These are phyloP conservation scores for Davidsoniella australis DNA, from an alignment of 2,329 filamentous ascomycete genomes.

Conservation along the genomic window DNA sequence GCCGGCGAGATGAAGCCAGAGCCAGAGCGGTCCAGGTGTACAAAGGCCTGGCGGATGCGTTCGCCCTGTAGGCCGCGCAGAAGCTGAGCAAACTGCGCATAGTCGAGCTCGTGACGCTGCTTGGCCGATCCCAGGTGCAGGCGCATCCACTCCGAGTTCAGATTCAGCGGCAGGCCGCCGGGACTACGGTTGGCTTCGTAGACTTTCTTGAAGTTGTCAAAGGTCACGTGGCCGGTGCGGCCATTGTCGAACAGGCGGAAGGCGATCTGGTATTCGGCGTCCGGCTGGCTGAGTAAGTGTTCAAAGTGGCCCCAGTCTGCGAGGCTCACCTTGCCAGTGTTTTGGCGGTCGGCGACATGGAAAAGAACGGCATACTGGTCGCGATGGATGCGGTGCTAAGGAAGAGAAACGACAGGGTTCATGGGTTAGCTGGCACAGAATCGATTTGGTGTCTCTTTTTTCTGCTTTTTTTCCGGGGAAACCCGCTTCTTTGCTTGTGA, in stretches of 20 bases:
- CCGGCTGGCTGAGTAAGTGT: constrained; percentile 81
- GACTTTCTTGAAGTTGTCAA: constrained; percentile 67
- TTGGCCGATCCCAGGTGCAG: constrained; percentile 83
- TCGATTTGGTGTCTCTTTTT: no score
- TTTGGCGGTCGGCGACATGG: constrained; percentile 67
- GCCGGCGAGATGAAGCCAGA: constrained; percentile 93
- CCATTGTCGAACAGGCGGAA: constrained; percentile 91
- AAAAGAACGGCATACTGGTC: constrained; percentile 94
- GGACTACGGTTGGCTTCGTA: constrained; percentile 82
- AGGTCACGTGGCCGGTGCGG: constrained; percentile 70
- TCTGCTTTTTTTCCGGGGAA: neutral
- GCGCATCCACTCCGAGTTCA: constrained; percentile 91
- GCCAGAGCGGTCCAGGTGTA: constrained; percentile 73
- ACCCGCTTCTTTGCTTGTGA: neutral
- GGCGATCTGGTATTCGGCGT: constrained; percentile 96
- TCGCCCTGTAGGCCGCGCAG: constrained; percentile 89
- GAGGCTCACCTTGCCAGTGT: constrained; percentile 55
- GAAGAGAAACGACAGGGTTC: constrained; percentile 8
- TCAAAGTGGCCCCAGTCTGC: constrained; percentile 87
- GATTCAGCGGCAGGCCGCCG: constrained; percentile 80
- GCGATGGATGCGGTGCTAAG: constrained; percentile 89
- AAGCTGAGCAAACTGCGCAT: constrained; percentile 96
- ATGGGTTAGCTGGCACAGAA: no score
- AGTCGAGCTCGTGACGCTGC: constrained; percentile 80
- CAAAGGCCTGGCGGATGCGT: constrained; percentile 88